Base-by-base conservation (phyloP, 2,329 filamentous ascomycete species). In the Pyrenophora graminea region DNA sequence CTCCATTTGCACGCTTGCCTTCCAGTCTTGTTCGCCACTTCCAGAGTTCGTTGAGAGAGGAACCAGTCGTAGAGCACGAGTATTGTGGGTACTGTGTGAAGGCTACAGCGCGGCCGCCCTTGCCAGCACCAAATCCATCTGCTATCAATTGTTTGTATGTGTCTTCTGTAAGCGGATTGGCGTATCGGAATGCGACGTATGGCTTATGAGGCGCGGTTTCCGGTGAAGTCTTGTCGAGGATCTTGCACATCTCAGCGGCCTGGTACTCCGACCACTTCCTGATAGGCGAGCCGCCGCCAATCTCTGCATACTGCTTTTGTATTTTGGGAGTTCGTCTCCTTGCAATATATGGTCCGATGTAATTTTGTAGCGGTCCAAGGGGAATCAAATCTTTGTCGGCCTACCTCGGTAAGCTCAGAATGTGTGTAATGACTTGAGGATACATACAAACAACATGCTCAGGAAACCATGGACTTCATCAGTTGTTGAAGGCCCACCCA, bases 21-120 rank as follows among this genome's bases (percentile, higher is more conserved):
- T 97, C 92, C 45, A 99, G 77, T 56, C 91, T 81, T 68, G 91
- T 89, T 57, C 92, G 84, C 91, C 92, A 97, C 77, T 95, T 97
- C 94, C 94, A 99, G 31, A 99, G 77, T 77, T 99, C 94, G 68
- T 99, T 99, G 50, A 99, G 77, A 56, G 91, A 96, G 74, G 91
- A 96, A 18, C 94, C 94, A 0, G 94, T 99, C 1, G 94, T 99
- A 17, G 91, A 96, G 77, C 95, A 99, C 17, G 91, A 96, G 76
- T 99, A 99, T 73, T 99, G 94, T 2, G 94, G 94, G 67, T 99
- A 99, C 75, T 99, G 94, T 23, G 93, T 97, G 70, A 99, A 99
- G 1, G 94, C 94, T 4, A 99, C 91, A 1, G 95, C 94, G 51
- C 94, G 84, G 3, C 93, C 93, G n/a, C 92, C 92, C 54, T 85